These are phyloP conservation scores for Oryza meyeriana DNA, from an alignment of 176 grass and related monocot species.

Conservation along the genomic window DNA sequence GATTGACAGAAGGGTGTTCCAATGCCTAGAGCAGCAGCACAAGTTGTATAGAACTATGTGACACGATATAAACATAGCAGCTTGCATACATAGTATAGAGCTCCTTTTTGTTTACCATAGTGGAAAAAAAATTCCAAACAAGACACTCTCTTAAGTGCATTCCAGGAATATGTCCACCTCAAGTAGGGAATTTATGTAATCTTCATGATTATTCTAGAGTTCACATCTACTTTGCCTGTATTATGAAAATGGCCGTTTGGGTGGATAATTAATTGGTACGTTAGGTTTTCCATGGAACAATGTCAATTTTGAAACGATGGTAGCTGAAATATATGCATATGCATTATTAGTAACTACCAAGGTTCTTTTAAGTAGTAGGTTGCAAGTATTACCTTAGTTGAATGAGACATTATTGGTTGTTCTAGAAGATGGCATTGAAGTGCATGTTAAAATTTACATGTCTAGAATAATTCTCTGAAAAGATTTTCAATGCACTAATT, in stretches of 20 bases:
- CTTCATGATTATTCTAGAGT: background rate
- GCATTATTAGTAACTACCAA: conserved; percentile 1
- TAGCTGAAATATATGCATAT: background rate
- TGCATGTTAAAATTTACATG: background rate
- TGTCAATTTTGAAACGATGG: conserved; percentile 6
- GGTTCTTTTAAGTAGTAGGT: conserved; percentile 8
- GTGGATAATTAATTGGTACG: background rate
- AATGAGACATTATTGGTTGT: background rate
- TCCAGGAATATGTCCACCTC: background rate
- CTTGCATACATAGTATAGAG: background rate
- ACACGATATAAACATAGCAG: background rate
- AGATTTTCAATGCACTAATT: background rate
- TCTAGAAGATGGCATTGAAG: background rate
- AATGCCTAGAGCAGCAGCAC: background rate
- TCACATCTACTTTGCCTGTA: background rate
- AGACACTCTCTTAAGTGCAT: background rate
- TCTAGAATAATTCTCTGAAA: background rate
- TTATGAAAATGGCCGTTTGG: background rate
- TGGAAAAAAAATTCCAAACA: background rate
- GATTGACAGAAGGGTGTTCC: background rate
- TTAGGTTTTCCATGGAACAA: background rate
- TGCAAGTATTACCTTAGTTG: conserved; percentile 9
- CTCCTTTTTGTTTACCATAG: background rate
- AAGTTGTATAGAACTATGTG: background rate
- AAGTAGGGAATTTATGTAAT: background rate